phyloP scores from a whole-genome alignment of 2,329 filamentous ascomycete species.

The Mycosphaerella arachidis region DNA sequence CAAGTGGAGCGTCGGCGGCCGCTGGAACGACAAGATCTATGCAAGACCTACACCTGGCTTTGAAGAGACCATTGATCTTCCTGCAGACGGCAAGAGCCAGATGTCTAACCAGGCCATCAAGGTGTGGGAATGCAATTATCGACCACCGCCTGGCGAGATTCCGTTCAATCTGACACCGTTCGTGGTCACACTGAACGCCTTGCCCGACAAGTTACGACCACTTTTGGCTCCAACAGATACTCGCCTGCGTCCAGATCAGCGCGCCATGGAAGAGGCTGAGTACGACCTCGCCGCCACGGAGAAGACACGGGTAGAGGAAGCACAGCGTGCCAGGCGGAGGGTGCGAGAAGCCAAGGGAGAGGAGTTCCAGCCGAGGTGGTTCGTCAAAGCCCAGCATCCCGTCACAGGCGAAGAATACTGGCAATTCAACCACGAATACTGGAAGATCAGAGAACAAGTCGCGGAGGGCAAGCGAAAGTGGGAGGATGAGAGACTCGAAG shows the following conservation, averaged over 20 bases:
- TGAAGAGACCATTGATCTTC: slow-evolving; percentile 63
- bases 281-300: slow-evolving; percentile 90
- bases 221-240: slow-evolving; percentile 90
- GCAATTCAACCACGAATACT: slow-evolving; percentile 85
- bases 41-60: slow-evolving; percentile 88
- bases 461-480: slow-evolving; percentile 59
- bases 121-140: slow-evolving; percentile 87
- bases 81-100: slow-evolving; percentile 33
- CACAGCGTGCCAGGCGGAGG: slow-evolving; percentile 72
- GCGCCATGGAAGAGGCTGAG: slow-evolving; percentile 97
- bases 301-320: slow-evolving; percentile 92
- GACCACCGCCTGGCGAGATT: slow-evolving; percentile 61
- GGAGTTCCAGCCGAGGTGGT: slow-evolving; percentile 82
- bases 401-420: slow-evolving; percentile 86
- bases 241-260: slow-evolving; percentile 84
- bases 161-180: slow-evolving; percentile 98
- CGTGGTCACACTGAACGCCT: slow-evolving; percentile 86
- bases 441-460: slow-evolving; percentile 66
- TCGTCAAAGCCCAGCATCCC: slow-evolving; percentile 65
- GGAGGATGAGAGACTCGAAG: slow-evolving; percentile 62
- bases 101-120: slow-evolving; percentile 68
- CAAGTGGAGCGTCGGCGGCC: slow-evolving; percentile 82
- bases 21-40: slow-evolving; percentile 97
- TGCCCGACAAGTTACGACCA: slow-evolving; percentile 73
- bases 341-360: slow-evolving; percentile 72